A percentile compares a stretch with the other conserved stretches of the same genome.
Conservation (phyloP, 257 asterid species). For the Thymus quinquecostatus region DNA sequence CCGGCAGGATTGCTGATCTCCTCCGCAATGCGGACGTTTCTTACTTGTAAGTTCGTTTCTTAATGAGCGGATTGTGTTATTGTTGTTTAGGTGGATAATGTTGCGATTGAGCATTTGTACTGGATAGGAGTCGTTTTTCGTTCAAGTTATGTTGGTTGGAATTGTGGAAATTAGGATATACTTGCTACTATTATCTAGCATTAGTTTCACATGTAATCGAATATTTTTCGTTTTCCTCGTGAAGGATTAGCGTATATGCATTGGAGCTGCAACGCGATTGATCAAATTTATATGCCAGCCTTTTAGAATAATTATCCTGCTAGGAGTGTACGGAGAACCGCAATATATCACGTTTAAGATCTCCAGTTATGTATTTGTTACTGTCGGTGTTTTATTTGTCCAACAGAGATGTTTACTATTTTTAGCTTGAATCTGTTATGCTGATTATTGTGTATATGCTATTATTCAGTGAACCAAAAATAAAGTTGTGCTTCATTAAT, state of each 20-base stretch:
- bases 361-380: background rate
- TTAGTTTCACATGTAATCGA: conserved; percentile 9
- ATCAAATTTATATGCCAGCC: conserved; percentile 1
- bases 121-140: conserved; percentile 18
- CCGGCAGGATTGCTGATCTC: conserved; percentile 77
- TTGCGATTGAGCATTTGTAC: conserved; percentile 12
- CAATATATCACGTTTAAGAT: background rate
- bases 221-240: background rate
- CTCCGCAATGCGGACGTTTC: conserved; percentile 79
- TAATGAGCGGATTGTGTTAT: conserved; percentile 23
- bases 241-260: conserved; percentile 11
- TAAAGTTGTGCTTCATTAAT: background rate
- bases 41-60: conserved; percentile 72
- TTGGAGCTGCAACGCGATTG: background rate
- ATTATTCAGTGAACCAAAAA: background rate
- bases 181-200: conserved; percentile 28
- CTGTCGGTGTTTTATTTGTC: conserved; percentile 3
- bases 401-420: conserved; percentile 7
- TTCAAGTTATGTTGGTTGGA: conserved; percentile 21
- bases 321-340: background rate
- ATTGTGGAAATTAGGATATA: conserved; percentile 1
- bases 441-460: background rate
- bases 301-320: conserved; percentile 3
- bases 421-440: conserved; percentile 3
- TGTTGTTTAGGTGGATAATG: conserved; percentile 21